Evolutionary conservation across 2,329 filamentous ascomycete species (phyloP), one percentile per base, ranked within the genome.

Genomic region (Cercospora janseana): DNA sequence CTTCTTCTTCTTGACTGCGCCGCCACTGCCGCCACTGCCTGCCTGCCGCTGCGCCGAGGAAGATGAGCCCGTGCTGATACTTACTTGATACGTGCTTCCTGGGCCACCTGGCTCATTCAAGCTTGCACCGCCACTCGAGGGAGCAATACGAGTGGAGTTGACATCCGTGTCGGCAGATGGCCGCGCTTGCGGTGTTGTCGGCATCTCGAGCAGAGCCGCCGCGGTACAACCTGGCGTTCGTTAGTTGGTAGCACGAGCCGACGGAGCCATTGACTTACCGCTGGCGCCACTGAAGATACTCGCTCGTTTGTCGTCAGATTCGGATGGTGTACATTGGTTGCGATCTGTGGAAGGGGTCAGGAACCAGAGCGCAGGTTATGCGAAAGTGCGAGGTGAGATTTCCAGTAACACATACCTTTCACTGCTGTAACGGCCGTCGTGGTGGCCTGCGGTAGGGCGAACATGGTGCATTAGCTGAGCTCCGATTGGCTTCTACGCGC

Each of bases 371-470:
- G 12, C 13, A 26, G 31, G 12, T 23, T 6, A 21, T 38, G 34
- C 9, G 8, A 18, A 38, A 40, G 16, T 44, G 20, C 26, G 38
- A 49, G 32, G 50, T 52, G 38, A 50, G 47, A 32, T 34, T 35
- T 16, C 8, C 16, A 7, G 29, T 46, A 23, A 23, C 29, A 34
- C 43, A 20, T 46, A 46, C 43, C 24, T 28, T 26, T 23, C 31
- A 26, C 44, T 13, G 42, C 24, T 29, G 29, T 16, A n/a, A 38
- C 44, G 15, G 44, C 51, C 9, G 16, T 49, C 12, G 35, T 49
- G 15, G 21, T 45, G 24, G 51, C 46, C 41, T 53, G 51, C 26
- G 51, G 51, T 27, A 53, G 32, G 10, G 51, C 51, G 51, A 53
- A 53, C 51, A 53, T 53, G 26, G 16, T 51, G 44, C 13, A 12